Base-by-base conservation (phyloP, 164 flowering plant genomes). In the Kalanchoe fedtschenkoi region DNA sequence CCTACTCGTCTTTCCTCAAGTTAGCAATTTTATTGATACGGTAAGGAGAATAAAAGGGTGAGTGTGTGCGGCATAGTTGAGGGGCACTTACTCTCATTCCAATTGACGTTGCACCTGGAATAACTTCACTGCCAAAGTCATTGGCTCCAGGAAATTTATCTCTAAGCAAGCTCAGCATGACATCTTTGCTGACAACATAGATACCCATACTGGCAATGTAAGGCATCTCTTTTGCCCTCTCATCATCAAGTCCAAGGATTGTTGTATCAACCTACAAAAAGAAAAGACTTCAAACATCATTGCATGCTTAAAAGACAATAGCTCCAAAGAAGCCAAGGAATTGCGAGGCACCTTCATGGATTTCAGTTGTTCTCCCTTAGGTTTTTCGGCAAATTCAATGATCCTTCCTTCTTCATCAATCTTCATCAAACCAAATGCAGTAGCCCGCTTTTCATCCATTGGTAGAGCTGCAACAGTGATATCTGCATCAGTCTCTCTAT, bases 41-140 rank as follows among this genome's bases (percentile, higher is more conserved):
- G 44, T 11, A 10, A 15, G 0, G 13, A 16, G 3, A 38, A 39
- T 13, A 30, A 44, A 5, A 9, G 10, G 54, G 2, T 1, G 54
- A 5, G 29, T 5, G 39, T 11, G 39, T 37, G 11, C 13, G 39
- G 39, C 13, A 15, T 9, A 2, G 11, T 11, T n/a, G 39, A 15
- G 29, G 21, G 54, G 54, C 26, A 10, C 68, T 66, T 17, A 82
- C 93, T 85, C 85, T 86, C 88, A 82, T 67, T 62, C 90, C 90
- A 17, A 66, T 60, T 29, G 84, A 74, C 63, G 83, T 78, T 58
- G 95, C 95, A 53, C 87, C 90, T 33, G 88, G 81, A 60, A 86
- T 81, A 21, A 86, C 78, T 78, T 90, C 81, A 47, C 68, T 77
- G 58, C 68, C 69, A 26, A 90, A 76, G 68, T 86, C 81, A 69